Evolutionary conservation across 108 stramenopile genomes (phyloP).

Genomic region (Seminavis robusta): DNA sequence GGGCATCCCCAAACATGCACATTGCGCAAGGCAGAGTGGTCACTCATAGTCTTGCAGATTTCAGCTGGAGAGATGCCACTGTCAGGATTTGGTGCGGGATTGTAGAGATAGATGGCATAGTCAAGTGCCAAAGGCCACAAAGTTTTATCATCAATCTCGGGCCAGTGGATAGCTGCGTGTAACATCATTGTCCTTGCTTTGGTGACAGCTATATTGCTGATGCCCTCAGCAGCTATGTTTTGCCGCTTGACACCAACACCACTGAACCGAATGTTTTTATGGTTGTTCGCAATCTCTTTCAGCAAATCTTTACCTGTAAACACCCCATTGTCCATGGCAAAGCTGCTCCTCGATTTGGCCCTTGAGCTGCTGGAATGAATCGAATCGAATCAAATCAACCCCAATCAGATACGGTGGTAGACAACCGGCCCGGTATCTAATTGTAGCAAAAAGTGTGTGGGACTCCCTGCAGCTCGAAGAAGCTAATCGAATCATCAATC

Average conservation of each 20-base stretch:
- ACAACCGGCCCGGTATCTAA: no score
- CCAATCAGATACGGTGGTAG: no score
- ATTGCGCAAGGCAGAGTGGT: neutral
- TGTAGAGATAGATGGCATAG: constrained; percentile 33
- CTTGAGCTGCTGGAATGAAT: no score
- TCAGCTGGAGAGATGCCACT: constrained; percentile 9
- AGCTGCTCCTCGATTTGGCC: no score
- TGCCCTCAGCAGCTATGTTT: constrained; percentile 35
- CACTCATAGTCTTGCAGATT: neutral
- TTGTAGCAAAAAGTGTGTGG: no score
- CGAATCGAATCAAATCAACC: no score
- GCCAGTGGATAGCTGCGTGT: constrained; percentile 37
- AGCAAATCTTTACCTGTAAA: neutral
- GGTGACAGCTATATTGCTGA: constrained; percentile 24
- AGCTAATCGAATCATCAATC: no score
- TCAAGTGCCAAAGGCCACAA: constrained; percentile 48
- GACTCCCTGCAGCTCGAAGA: no score
- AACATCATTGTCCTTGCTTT: constrained; percentile 38
- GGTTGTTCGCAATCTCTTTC: neutral
- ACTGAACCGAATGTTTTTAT: neutral
- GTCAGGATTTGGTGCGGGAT: constrained; percentile 19
- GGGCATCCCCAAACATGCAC: constrained; percentile 39
- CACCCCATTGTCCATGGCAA: neutral
- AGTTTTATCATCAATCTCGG: constrained; percentile 1
- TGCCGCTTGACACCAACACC: constrained; percentile 17